Base-by-base conservation (phyloP, 2,329 filamentous ascomycete genomes). In the Taxawa tesnikishii region DNA sequence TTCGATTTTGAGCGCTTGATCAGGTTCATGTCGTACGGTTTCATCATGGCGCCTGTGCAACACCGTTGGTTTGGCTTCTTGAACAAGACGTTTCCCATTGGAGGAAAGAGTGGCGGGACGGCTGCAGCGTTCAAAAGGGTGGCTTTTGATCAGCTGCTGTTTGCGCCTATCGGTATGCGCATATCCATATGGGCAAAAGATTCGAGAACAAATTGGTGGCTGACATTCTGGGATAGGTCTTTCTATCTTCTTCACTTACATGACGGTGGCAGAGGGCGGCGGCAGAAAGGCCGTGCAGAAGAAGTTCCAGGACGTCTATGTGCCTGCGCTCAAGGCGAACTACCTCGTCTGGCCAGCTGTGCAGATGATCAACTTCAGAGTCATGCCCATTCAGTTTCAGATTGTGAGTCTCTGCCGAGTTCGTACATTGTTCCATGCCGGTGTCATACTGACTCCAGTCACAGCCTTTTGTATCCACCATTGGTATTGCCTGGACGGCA, bases 401-500 rank as follows among this genome's bases (percentile, higher is more conserved):
- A 80, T 98, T 59, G 87, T 94, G 62, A 68, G 84, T 72, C 28
- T 9, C 3, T 23, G 3, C 17, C 17, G 13, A 17, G 4, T 8
- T 11, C n/a, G 5, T 15, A 15, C 7, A 8, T 8, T 13, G 14
- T 11, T 17, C 23, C 12, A 14, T 11, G 9, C 15, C 15, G 14
- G 1, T n/a, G n/a, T n/a, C n/a, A n/a, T 14, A 12, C 32, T 43
- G 15, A 44, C 36, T 34, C 43, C 15, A 13, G 9, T 21, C 27
- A 26, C 48, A 94, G 87, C 88, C 88, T 1, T 96, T 98, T 53
- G 88, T 94, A 6, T 94, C 88, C 11, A 92, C 83, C 6, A 62
- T 98, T 34, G 88, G 88, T 68, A 96, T 96, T 48, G 85, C 85
- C 19, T 96, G 88, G 90, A 96, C 90, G 8, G 88, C 87, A 13